Conservation (phyloP, 768 basidiomycete genomes). For the Phanerodontia chrysosporium region DNA sequence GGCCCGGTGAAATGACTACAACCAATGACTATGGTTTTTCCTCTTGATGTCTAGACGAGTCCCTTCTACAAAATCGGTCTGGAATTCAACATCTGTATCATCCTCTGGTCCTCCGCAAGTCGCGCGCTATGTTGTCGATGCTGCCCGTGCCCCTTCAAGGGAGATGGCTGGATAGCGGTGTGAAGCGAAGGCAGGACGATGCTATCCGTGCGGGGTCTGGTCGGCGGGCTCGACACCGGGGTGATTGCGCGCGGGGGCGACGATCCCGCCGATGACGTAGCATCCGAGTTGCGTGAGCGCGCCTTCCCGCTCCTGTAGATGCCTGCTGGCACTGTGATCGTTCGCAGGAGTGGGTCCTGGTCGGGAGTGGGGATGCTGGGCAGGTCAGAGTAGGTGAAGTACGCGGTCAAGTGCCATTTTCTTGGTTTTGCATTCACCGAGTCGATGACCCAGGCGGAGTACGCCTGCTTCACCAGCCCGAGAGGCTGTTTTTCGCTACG, state of each 20-base stretch:
- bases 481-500: constrained; percentile 47
- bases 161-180: constrained; percentile 30
- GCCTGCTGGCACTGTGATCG: constrained; percentile 33
- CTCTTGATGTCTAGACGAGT: neutral
- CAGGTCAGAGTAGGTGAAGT: constrained; percentile 38
- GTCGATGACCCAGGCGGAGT: constrained; percentile 57
- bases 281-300: constrained; percentile 32
- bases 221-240: constrained; percentile 14
- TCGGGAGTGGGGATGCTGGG: constrained; percentile 34
- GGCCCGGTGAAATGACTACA: neutral
- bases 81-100: constrained; percentile 57
- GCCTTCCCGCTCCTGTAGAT: constrained; percentile 40
- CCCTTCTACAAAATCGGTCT: constrained; percentile 26
- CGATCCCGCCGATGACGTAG: constrained; percentile 22
- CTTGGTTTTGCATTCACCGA: constrained; percentile 42
- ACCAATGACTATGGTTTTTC: neutral
- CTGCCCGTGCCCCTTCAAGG: constrained; percentile 24
- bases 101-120: constrained; percentile 53
- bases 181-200: constrained; percentile 39
- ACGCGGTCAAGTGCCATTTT: constrained; percentile 63
- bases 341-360: constrained; percentile 32
- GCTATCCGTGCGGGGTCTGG: constrained; percentile 16
- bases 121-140: constrained; percentile 31
- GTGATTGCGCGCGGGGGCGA: constrained; percentile 21
- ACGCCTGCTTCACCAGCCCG: constrained; percentile 68